Evolutionary conservation across 306 rosid species (phyloP), one percentile per base, ranked within the genome.

Genomic region (Castanopsis chinensis): DNA sequence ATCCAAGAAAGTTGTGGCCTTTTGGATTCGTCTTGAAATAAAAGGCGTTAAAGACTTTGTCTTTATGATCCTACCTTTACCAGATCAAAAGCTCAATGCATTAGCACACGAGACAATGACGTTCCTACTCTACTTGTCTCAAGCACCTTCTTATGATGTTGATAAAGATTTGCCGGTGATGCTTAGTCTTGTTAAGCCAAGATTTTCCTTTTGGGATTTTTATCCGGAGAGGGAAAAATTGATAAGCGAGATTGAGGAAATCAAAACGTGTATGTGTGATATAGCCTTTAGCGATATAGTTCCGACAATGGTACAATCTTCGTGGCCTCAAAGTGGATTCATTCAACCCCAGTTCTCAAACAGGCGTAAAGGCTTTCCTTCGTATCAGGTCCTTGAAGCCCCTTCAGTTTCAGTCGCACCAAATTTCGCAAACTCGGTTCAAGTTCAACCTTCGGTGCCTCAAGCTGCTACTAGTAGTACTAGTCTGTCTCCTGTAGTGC

Each of bases 21-120:
- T 80, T 5, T 80, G 80, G 84, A 28, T 18, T 69, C 57, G 53
- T 51, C 63, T 80, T 4, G 83, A 80, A 17, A 45, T 6, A 37
- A 2, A 1, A 19, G 23, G 37, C 17, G 14, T 4, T 33, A 3
- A 12, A 61, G 1, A 58, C 3, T 45, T 80, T 30, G 37, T 68
- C 41, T 4, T 1, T 12, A 21, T 12, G 5, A 54, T 60, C 10
- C 14, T 54, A 43, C 0, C n/a, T 30, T 8, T 57, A 5, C 17
- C 68, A 5, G 70, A 55, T 17, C 1, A 0, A 28, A 11, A 10
- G 33, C 35, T 73, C 58, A 8, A 5, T 12, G 51, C 6, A 10
- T 25, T 80, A 57, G 72, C 64, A 1, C 1, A 1, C 4, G 68
- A 80, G 13, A 3, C 79, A 5, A 19, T 27, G 5, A 21, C 1